These are phyloP conservation scores for Geosiphon pyriformis DNA, from an alignment of 192 early-diverging fungal genomes.

Conservation along the genomic window DNA sequence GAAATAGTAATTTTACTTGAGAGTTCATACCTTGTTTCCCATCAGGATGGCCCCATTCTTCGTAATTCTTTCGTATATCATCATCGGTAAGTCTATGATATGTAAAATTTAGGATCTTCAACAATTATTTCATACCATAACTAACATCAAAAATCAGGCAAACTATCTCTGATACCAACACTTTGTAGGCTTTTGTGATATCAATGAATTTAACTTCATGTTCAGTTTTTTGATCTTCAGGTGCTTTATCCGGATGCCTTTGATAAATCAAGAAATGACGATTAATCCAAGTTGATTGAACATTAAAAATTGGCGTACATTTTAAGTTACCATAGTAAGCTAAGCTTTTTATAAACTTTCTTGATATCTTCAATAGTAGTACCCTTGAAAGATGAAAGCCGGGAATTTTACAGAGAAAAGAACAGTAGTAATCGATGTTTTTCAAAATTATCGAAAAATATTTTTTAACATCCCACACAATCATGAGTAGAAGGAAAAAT, in stretches of 20 bases:
- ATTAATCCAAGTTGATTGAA: too few relatives aligned
- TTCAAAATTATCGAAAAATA: too few relatives aligned
- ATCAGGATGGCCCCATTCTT: conserved; percentile 96
- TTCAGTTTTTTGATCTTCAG: conserved; percentile 58
- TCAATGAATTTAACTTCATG: conserved; percentile 76
- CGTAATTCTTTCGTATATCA: conserved; percentile 82
- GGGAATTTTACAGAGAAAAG: too few relatives aligned
- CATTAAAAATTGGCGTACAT: too few relatives aligned
- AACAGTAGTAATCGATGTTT: too few relatives aligned
- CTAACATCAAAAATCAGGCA: not conserved
- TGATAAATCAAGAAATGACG: conserved; percentile 44
- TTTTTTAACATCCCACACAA: not conserved
- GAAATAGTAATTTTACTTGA: conserved; percentile 28
- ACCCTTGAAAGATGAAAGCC: conserved; percentile 31
- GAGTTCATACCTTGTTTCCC: conserved; percentile 65
- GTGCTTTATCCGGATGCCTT: conserved; percentile 75
- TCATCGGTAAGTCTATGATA: conserved; percentile 77
- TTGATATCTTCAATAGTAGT: conserved; percentile 55
- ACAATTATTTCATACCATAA: not conserved
- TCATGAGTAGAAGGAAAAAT: not conserved
- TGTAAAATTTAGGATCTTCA: not conserved
- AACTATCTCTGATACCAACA: conserved; percentile 41
- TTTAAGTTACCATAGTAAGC: conserved; percentile 42
- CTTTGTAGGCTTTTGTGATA: conserved; percentile 90
- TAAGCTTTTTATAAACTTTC: conserved; percentile 64